Base-by-base conservation (phyloP, 108 stramenopile species). In the Cyclotella choctawhatcheeana region DNA sequence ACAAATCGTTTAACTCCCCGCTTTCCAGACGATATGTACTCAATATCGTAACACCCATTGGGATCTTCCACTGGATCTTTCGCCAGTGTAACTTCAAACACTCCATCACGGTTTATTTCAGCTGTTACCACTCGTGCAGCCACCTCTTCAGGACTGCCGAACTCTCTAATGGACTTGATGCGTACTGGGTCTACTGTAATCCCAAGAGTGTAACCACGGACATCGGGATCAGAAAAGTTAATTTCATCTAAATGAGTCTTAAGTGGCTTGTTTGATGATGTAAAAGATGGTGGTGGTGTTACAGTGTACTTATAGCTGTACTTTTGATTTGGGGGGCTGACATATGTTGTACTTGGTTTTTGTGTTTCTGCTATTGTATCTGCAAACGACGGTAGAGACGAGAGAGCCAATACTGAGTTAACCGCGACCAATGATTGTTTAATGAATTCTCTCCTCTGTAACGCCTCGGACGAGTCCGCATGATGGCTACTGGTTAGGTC, bases 201-300 rank as follows among this genome's bases (percentile, higher is more conserved):
- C 0, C 92, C 92, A 64, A 82, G 73, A 40, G 86, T 77, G 67
- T 91, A 93, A 34, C 87, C 78, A 10, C 45, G 25, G 17, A 43
- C 47, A 14, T 69, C 55, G 2, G 74, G 59, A 2, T 61, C 43
- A 2, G 71, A 56, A 58, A 90, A 87, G 64, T 89, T 91, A 37
- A 91, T 78, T 78, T 93, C 92, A 58, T 91, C 89, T 74, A 90
- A 75, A 58, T 93, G 92, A 24, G 92, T 93, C 67, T 85, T 85
- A 18, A 93, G 66, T 13, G 92, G 92, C 64, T 91, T 93, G 71
- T 76, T 82, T 47, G 54, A 34, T n/a, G 61, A 12, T 31, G 55
- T 50, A 79, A 80, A 80, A 20, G 53, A 31, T 54, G 78, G 67
- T 0, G 82, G 82, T 21, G 77, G 82, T 0, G 56, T 65, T 40